Evolutionary conservation across 148 eudicot genomes (phyloP), one percentile per base, ranked within the genome.

Genomic region (Limonium bicolor): DNA sequence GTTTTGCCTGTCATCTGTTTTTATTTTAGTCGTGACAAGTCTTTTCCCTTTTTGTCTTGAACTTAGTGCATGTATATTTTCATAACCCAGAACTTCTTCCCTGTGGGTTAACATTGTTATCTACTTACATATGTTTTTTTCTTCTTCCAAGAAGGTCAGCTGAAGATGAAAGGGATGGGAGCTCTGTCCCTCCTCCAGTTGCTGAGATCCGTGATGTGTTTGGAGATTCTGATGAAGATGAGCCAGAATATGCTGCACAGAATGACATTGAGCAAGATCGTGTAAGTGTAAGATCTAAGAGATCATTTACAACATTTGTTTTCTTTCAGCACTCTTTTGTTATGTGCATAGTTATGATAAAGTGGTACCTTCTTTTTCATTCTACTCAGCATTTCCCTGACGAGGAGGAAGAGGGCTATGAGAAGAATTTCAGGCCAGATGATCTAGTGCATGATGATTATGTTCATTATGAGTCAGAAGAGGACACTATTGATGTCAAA

Each of bases 171-270:
- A 77, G 72, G 70, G 80, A 76, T 47, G 75, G 64, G 44, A 61
- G 71, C 58, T 73, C 62, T 16, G 41, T 67, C 51, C 62, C 68
- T 39, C 66, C 74, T 30, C 70, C 93, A 50, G 77, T 80, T 54
- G 78, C 93, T 52, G 99, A 81, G 63, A 74, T 92, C 34, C 88
- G 80, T 69, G 93, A 85, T 51, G 99, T 92, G 32, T 92, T 92
- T 78, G 99, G 99, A 43, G 99, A 92, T 47, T 85, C 99, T 20
- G 99, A 92, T 57, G 99, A 92, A n/a, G 97, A 88, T 54, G 94
- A 78, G 65, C 75, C 74, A 21, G 80, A 70, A 28, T 78, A 78
- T 56, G 76, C 60, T 44, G 80, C 51, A 56, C 82, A 64, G 54
- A 68, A 71, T 80, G 67, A 75, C 46, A 61, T 67, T 37, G 88